Evolutionary conservation across 2,329 filamentous ascomycete species (phyloP), one percentile per base, ranked within the genome.

Genomic region (Penicillium thymicola): DNA sequence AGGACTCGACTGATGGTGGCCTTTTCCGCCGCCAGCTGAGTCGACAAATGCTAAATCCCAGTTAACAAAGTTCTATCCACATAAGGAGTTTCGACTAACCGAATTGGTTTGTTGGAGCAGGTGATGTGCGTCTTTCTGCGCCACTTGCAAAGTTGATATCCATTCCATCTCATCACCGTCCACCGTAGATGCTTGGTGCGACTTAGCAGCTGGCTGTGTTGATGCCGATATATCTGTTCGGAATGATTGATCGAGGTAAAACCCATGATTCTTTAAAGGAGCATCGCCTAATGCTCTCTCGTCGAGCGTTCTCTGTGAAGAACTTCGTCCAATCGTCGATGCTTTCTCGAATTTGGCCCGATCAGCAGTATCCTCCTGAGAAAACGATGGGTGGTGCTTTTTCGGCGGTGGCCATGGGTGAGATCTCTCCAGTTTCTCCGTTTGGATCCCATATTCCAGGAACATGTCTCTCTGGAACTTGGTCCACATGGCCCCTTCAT

Each of bases 1-100:
- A 80, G 63, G 27, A 81, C 75, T 28, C 77, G 71, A 4, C 65
- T 67, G 27, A 81, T 71, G 1, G 75, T 76, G 4, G 71, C 72
- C 61, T 81, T 79, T 43, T 77, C 74, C n/a, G 76, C 72, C 9
- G 79, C 70, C 18, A 84, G 72, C 54, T 81, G 74, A 1, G 66
- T 73, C 9, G 78, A 63, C 10, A 83, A 71, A 18, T 70, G 70
- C 69, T 81, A 61, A n/a, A 7, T 45, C 27, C 23, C 14, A 30
- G 60, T 52, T 37, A 53, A 49, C 10, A 42, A 25, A 36, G 11
- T 51, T 13, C 11, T 8, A 18, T 42, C 18, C 5, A 18, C 16
- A n/a, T 11, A 30, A 40, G 6, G 18, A 50, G 18, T 14, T 14
- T 14, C 2, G 16, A 60, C 70, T 61, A 61, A 74, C 73, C 53